A percentile compares a stretch with the other conserved stretches of the same genome.
phyloP scores from a whole-genome alignment of 441 rosid genomes.

The Rhodomyrtus psidioides region DNA sequence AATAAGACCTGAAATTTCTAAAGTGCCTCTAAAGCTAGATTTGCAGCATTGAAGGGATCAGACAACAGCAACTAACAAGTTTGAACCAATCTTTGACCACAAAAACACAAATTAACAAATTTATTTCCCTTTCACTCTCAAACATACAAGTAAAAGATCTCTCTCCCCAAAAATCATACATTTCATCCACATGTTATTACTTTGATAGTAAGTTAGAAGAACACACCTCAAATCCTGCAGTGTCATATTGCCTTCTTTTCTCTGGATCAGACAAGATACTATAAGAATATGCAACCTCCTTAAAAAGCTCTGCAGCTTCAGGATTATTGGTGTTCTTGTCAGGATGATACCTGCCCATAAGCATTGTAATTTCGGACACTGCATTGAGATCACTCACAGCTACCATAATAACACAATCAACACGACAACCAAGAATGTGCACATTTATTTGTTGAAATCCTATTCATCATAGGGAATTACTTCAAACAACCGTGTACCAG shows the following conservation, averaged over 20 bases:
- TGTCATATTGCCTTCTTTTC: slow-evolving; percentile 95
- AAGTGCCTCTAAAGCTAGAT: not conserved
- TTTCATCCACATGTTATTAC: not conserved
- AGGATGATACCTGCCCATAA: slow-evolving; percentile 76
- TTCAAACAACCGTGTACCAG: not conserved
- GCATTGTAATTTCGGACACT: not conserved
- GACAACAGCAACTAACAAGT: not conserved
- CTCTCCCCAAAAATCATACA: not conserved
- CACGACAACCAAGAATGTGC: not conserved
- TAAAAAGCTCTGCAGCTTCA: slow-evolving; percentile 87
- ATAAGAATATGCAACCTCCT: slow-evolving; percentile 96
- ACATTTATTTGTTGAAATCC: not conserved
- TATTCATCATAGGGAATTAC: not conserved
- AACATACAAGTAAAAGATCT: not conserved
- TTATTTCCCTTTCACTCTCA: not conserved
- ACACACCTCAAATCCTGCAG: slow-evolving; percentile 87
- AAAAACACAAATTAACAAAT: not conserved
- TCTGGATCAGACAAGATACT: slow-evolving; percentile 96
- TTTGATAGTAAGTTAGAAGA: not conserved
- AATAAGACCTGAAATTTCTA: not conserved
- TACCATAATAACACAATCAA: not conserved
- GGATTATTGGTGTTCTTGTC: slow-evolving; percentile 93
- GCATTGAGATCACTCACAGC: not conserved
- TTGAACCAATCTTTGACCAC: not conserved
- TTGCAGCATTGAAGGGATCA: not conserved